phyloP scores from a whole-genome alignment of 345 rosid species.

The Pugionium cornutum region DNA sequence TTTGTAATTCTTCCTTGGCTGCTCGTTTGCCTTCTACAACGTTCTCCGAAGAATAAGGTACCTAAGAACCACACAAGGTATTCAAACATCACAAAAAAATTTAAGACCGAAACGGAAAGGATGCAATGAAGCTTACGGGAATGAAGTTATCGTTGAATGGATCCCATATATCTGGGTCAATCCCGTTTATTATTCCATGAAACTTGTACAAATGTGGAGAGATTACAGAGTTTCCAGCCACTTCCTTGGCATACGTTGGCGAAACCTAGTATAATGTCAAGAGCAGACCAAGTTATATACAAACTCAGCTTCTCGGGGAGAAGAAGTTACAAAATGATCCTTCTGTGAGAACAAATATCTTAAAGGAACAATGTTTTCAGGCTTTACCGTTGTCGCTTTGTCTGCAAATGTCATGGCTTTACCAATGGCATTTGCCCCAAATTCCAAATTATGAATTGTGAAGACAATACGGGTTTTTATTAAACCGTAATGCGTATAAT shows the following conservation, averaged over 20 bases:
- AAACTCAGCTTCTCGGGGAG: not conserved
- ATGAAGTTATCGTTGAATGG: constrained; percentile 75
- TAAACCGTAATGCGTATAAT: constrained; percentile 72
- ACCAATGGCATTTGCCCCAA: constrained; percentile 65
- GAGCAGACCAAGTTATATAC: not conserved
- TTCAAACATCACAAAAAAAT: constrained; percentile 17
- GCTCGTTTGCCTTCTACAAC: constrained; percentile 88
- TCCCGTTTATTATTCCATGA: constrained; percentile 89
- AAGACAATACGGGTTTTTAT: constrained; percentile 79
- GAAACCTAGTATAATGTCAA: constrained; percentile 66
- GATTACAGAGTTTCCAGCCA: constrained; percentile 68
- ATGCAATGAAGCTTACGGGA: constrained; percentile 58
- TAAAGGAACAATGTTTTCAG: constrained; percentile 7
- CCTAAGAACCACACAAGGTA: constrained; percentile 43
- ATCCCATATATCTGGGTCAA: constrained; percentile 96
- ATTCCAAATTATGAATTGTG: constrained; percentile 93
- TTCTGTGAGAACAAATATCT: not conserved
- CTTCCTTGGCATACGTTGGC: constrained; percentile 72
- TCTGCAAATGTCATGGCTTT: constrained; percentile 84
- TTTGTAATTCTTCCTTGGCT: constrained; percentile 82
- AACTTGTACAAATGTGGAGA: constrained; percentile 80
- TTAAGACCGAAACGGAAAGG: not conserved
- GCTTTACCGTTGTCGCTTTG: constrained; percentile 84
- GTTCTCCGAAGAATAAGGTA: constrained; percentile 74
- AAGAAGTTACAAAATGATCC: not conserved